A percentile compares a stretch with the other conserved stretches of the same genome.
phyloP scores from a whole-genome alignment of 1,139 yeast genomes.

The Yamadazyma sp. region DNA sequence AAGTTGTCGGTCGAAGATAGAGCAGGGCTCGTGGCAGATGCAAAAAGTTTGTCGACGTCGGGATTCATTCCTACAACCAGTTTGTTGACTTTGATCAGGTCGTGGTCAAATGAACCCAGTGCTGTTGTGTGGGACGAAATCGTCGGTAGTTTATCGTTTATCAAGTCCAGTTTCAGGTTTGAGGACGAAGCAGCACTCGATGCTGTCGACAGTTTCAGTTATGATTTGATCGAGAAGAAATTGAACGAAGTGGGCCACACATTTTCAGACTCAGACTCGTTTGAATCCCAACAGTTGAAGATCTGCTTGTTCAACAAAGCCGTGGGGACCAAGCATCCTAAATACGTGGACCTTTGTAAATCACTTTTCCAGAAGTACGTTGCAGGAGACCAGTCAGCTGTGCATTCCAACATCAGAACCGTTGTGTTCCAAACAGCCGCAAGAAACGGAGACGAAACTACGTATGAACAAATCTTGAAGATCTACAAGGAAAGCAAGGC shows the following conservation, averaged over 20 bases:
- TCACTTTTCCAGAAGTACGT: constrained; percentile 59
- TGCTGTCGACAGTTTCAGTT: constrained; percentile 59
- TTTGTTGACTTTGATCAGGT: constrained; percentile 61
- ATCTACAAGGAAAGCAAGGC: constrained; percentile 68
- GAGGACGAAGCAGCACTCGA: constrained; percentile 58
- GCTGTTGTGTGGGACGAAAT: constrained; percentile 83
- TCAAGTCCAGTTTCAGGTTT: constrained; percentile 68
- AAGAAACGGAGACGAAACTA: constrained; percentile 58
- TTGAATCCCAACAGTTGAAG: constrained; percentile 75
- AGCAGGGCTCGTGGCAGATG: constrained; percentile 84
- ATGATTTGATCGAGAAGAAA: constrained; percentile 60
- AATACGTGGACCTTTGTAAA: constrained; percentile 53
- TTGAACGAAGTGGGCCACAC: constrained; percentile 68
- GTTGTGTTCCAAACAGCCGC: constrained; percentile 72
- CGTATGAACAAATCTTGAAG: constrained; percentile 61
- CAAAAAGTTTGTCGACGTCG: constrained; percentile 67
- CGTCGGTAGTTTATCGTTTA: constrained; percentile 49
- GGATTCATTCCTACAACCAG: constrained; percentile 71
- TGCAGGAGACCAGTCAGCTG: constrained; percentile 65
- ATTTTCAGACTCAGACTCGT: constrained; percentile 61
- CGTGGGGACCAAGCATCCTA: constrained; percentile 56
- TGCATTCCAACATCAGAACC: constrained; percentile 80
- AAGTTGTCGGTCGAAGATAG: constrained; percentile 78
- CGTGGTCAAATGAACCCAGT: constrained; percentile 68
- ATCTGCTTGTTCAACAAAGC: constrained; percentile 71